Base-by-base conservation (phyloP, 257 asterid genomes). In the Echites panduratus region DNA sequence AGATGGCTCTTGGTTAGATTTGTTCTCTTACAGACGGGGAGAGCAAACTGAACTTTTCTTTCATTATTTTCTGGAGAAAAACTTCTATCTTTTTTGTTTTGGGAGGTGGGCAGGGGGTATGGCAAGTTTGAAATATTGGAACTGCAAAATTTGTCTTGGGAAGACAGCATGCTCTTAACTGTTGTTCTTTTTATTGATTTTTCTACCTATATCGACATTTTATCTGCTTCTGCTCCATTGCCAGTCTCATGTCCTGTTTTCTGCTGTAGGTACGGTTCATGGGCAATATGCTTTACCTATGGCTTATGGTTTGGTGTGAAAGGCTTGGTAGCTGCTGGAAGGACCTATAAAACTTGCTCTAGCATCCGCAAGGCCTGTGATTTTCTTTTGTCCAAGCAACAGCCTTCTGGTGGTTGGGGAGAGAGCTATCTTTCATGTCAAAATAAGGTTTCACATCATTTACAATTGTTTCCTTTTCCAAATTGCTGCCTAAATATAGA, bases 391-490 rank as follows among this genome's bases (percentile, higher is more conserved):
- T 91, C 98, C 70, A 94, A 94, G 70, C 97, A 94, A 78, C 87
- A 88, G 61, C 85, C 95, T 73, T 91, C 90, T 53, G 99, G 97
- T 75, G 99, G 97, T 70, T 94, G 99, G 99, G 99, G 99, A 52
- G 98, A 91, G 85, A 94, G 98, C 84, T 94, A 94, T 68, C 95
- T 91, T 68, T 94, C 99, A 52, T 88, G 96, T 77, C 96, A 90
- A 84, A 84, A 92, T 85, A 87, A 90, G 99, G 99, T 95, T 76
- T 66, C 3, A 40, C 64, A 27, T 71, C 54, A n/a, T 40, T 32
- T 64, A 26, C 19, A 56, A n/a, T 67, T 49, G 20, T 47, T 44
- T 63, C 50, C 41, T 4, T 35, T 7, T 29, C 66, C 67, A 58
- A 49, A 57, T 49, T 7, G 71, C n/a, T n/a, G n/a, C n/a, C n/a